A percentile compares a stretch with the other conserved stretches of the same genome.
Conservation (phyloP, 176 grass and related monocot species). For the Phragmites australis region DNA sequence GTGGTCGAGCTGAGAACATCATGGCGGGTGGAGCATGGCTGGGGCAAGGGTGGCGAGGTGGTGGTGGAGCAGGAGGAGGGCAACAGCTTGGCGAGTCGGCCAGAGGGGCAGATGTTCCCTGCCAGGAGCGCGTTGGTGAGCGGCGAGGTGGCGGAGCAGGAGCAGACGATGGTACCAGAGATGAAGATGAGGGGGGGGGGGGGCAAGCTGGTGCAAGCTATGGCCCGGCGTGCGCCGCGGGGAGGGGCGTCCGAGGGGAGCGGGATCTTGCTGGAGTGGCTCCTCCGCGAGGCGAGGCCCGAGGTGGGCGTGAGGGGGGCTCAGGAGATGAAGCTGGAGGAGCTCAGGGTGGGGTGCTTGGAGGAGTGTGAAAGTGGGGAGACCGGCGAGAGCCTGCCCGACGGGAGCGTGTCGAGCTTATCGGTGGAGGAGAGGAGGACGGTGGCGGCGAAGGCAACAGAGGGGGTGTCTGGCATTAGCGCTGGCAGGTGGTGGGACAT, state of each 20-base stretch:
- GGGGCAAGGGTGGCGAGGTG: conserved; percentile 48
- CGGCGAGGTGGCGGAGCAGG: conserved; percentile 74
- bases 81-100: conserved; percentile 62
- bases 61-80: conserved; percentile 27
- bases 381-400: conserved; percentile 61
- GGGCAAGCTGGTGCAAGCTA: conserved; percentile 86
- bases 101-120: conserved; percentile 90
- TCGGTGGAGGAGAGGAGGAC: conserved; percentile 61
- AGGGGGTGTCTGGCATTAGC: conserved; percentile 52
- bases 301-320: conserved; percentile 5
- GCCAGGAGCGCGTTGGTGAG: conserved; percentile 65
- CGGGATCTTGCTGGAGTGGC: conserved; percentile 82
- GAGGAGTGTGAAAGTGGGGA: conserved; percentile 60
- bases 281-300: conserved; percentile 60
- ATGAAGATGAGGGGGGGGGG: conserved; percentile 83
- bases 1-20: conserved; percentile 87
- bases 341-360: conserved; percentile 58
- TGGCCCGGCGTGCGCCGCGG: conserved; percentile 36
- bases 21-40: conserved; percentile 41
- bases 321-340: conserved; percentile 38
- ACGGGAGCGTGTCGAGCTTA: conserved; percentile 65
- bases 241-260: conserved; percentile 33
- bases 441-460: conserved; percentile 59
- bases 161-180: conserved; percentile 38
- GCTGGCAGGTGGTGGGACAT: conserved; percentile 59